Evolutionary conservation across 352 stramenopile species (phyloP), one percentile per base, ranked within the genome.

Genomic region (Globisporangium alternatum): DNA sequence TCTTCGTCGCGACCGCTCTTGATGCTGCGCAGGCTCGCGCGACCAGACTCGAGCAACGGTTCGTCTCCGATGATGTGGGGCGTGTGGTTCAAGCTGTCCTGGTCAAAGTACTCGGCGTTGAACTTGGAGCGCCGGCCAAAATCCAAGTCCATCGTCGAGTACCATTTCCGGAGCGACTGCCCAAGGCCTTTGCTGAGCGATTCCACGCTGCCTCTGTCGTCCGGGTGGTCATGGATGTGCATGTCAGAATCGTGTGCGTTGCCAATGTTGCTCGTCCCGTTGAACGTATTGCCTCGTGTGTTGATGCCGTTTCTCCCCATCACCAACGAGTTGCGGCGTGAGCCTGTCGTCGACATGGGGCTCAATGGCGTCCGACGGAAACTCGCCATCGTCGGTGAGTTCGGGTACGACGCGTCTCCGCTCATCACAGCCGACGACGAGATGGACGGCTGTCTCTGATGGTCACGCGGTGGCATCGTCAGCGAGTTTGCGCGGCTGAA

Each of bases 111-210:
- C 53, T 93, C 85, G 22, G 83, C 81, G 17, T 78, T 88, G 65
- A 93, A 93, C 60, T 81, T 79, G 0, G 84, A 93, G n/a, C 83
- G 84, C 35, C 84, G 80, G 0, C 81, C 76, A 10, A 90, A 84
- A 53, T 91, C 82, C n/a, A 79, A 64, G 25, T 91, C 82, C 78
- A 90, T 82, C 31, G 77, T 76, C 5, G 81, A 90, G 44, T 88
- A 85, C 83, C 83, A 93, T 43, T 85, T 83, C 60, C 83, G 86
- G n/a, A 93, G 66, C 15, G 80, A 89, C 48, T 76, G 71, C 2
- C 78, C 70, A 43, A 93, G 77, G 22, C 77, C 71, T 44, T 78
- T 77, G 35, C 68, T 76, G 52, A 78, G 72, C 22, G 82, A 85
- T 39, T 92, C 83, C 15, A 69, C 77, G 15, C 75, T 86, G 17